Evolutionary conservation across 2,329 filamentous ascomycete species (phyloP), one percentile per base, ranked within the genome.

Genomic region (Fusarium neocosmosporiellum): DNA sequence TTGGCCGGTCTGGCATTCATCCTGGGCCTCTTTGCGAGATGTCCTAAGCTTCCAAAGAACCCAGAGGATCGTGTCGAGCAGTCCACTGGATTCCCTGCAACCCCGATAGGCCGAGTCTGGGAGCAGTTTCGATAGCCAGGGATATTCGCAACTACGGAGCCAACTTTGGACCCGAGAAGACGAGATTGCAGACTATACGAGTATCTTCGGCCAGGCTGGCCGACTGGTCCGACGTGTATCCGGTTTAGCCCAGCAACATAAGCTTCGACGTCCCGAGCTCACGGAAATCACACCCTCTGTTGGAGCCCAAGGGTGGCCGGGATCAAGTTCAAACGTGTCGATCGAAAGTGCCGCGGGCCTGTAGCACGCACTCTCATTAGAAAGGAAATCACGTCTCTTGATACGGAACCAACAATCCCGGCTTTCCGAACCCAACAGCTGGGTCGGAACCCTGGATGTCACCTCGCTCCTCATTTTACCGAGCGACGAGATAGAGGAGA

Each of bases 21-120:
- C 24, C 41, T 77, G 13, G 59, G 67, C n/a, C 31, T 77, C 20
- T 75, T 73, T 37, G 64, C 68, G 33, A 69, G 66, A 59, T 76
- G 75, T 34, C 75, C 75, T 2, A 66, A 36, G 27, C 68, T 77
- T 41, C 68, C 74, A 37, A 66, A 60, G 61, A 63, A 65, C 55
- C 48, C 58, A 22, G 36, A 57, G 48, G 50, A 31, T 22, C n/a
- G 31, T 29, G 63, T 43, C 24, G 66, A 60, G 20, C 46, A 68
- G 18, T 9, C 33, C 20, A 59, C 29, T 14, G 37, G 53, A 16
- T 67, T 60, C 62, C 43, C 59, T 31, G 59, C 73, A 18, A 60
- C 71, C 29, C 61, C 66, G n/a, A 68, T 65, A 58, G 71, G 67
- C 24, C 58, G 24, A 31, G 59, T 58, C 31, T 74, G 71, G 71